phyloP scores from a whole-genome alignment of 495 filamentous ascomycete genomes.

The Chaetomium fimeti region DNA sequence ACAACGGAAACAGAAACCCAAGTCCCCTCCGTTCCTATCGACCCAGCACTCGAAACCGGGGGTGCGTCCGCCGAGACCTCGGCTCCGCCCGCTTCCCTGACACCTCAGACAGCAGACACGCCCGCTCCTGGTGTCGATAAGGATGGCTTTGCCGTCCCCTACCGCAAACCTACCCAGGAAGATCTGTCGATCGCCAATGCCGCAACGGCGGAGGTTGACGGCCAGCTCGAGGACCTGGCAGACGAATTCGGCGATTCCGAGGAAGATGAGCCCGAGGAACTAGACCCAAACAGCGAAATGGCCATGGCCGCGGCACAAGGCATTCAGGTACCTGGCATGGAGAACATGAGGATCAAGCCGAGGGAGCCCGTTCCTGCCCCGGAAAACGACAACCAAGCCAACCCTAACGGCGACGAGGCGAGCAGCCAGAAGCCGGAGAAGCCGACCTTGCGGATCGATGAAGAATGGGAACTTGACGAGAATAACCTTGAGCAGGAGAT shows the following conservation, averaged over 20 bases:
- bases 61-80: slow-evolving; percentile 2
- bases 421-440: slow-evolving; percentile 23
- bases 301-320: slow-evolving; percentile 37
- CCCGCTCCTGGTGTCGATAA: slow-evolving; percentile 27
- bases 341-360: slow-evolving; percentile 24
- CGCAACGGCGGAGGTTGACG: slow-evolving; percentile 3
- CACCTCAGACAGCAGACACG: neutral
- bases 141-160: slow-evolving; percentile 36
- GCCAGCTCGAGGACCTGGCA: slow-evolving; percentile 33
- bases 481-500: slow-evolving; percentile 51
- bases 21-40: neutral
- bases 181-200: slow-evolving; percentile 8
- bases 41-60: slow-evolving; percentile 1
- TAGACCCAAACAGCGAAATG: slow-evolving; percentile 36
- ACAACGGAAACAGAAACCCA: slow-evolving; percentile 27
- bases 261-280: slow-evolving; percentile 35
- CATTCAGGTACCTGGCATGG: slow-evolving; percentile 27
- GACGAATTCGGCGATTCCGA: slow-evolving; percentile 41
- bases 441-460: slow-evolving; percentile 37
- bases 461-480: slow-evolving; percentile 52
- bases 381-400: neutral
- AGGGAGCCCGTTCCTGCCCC: neutral
- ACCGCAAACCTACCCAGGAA: slow-evolving; percentile 18
- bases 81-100: neutral
- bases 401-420: neutral